Percentiles rank a stretch among this genome's conserved stretches.
Evolutionary conservation across 495 filamentous ascomycete genomes (phyloP).

Genomic region (Neurospora africana): DNA sequence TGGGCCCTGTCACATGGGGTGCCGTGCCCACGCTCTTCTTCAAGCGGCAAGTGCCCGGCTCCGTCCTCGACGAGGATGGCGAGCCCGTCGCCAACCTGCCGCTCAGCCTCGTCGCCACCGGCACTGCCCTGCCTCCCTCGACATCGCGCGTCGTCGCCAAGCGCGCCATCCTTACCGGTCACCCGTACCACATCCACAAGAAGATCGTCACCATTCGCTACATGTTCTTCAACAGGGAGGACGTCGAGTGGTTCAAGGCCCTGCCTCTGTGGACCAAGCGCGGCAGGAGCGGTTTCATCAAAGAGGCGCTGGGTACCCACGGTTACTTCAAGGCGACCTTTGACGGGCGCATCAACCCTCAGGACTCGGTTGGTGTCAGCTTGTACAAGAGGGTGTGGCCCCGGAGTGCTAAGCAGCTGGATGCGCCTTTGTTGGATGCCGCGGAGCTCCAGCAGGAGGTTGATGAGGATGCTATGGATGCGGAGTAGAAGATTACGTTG

Average conservation of each 20-base stretch:
- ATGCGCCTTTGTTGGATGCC: conserved; percentile 25
- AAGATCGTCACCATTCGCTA: conserved; percentile 91
- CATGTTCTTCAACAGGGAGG: conserved; percentile 98
- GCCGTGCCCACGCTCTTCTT: conserved; percentile 82
- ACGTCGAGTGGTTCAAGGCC: conserved; percentile 94
- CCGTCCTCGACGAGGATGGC: conserved; percentile 17
- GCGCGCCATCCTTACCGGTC: conserved; percentile 85
- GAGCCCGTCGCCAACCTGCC: conserved; percentile 22
- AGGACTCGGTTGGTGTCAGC: conserved; percentile 86
- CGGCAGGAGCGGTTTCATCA: conserved; percentile 78
- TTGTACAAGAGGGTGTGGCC: conserved; percentile 92
- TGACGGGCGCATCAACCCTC: conserved; percentile 87
- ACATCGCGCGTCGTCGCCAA: conserved; percentile 80
- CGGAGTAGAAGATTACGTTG: conserved; percentile 10
- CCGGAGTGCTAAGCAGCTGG: conserved; percentile 48
- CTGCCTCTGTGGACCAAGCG: conserved; percentile 88
- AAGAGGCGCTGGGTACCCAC: conserved; percentile 90
- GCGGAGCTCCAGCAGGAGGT: neutral
- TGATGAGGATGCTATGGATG: conserved; percentile 30
- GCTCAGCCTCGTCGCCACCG: conserved; percentile 68
- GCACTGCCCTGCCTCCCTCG: conserved; percentile 72
- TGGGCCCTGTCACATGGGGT: conserved; percentile 87
- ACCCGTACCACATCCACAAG: conserved; percentile 97
- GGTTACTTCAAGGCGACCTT: conserved; percentile 99
- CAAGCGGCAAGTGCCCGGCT: conserved; percentile 35